Conservation (phyloP, 2,329 filamentous ascomycete species). For the Neofusicoccum umdonicola region DNA sequence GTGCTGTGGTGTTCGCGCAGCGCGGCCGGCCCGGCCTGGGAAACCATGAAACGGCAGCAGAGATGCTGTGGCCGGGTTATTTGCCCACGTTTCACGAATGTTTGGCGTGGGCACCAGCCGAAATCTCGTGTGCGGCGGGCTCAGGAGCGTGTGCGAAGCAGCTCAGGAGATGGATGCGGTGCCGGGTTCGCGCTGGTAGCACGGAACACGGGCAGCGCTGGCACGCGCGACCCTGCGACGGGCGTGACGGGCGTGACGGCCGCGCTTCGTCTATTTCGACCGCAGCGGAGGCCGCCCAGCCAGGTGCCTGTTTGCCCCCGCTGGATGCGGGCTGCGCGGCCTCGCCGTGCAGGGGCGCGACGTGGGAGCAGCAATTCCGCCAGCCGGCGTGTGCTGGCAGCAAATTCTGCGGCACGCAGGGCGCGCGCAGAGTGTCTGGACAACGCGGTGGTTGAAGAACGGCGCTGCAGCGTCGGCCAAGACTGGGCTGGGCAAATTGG, state of each 20-base stretch:
- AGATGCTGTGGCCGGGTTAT: not conserved
- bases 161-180: slow-evolving; percentile 6
- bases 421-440: not conserved
- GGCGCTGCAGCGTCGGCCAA: slow-evolving; percentile 1
- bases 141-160: not conserved
- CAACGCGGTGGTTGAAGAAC: slow-evolving; percentile 6
- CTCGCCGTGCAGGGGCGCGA: not conserved
- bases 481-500: slow-evolving; percentile 6
- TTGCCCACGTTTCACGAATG: slow-evolving; percentile 5
- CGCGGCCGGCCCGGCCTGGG: not conserved
- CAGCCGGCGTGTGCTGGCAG: not conserved
- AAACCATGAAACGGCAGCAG: not conserved
- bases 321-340: not conserved
- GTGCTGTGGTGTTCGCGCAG: slow-evolving; percentile 6
- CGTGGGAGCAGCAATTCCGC: slow-evolving; percentile 2
- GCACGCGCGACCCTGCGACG: not conserved
- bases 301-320: not conserved
- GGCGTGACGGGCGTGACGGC: no score
- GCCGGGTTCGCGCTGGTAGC: slow-evolving; percentile 9
- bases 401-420: not conserved
- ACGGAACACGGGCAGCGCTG: slow-evolving; percentile 11
- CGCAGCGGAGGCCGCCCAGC: not conserved
- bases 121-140: slow-evolving; percentile 1
- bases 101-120: not conserved
- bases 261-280: slow-evolving; percentile 13